Base-by-base conservation (phyloP, 2,329 filamentous ascomycete genomes). In the Aciculosporium take region DNA sequence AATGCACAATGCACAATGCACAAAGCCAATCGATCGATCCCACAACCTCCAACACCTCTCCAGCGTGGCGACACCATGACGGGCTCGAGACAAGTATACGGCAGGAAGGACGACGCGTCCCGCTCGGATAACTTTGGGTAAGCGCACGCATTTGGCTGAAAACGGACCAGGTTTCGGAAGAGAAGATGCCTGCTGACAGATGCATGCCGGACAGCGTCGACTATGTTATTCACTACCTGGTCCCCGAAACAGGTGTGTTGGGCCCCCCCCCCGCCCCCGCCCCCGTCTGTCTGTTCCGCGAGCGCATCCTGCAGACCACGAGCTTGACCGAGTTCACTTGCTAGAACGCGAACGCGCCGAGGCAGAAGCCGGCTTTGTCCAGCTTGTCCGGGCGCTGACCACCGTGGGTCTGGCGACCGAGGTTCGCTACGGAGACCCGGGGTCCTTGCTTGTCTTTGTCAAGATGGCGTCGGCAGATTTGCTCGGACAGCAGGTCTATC, bases 331-430 rank as follows among this genome's bases (percentile, higher is more conserved):
- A 37, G 10, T 27, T 5, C 24, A 7, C 21, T 8, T 20, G n/a
- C 7, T 34, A 86, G 84, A 81, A 51, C 77, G 75, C 51, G 84
- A 81, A 51, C 77, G 75, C 51, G 62, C 67, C 30, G 69, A 82
- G 56, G 84, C 87, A 13, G 75, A 81, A 56, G 74, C 77, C 13
- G 73, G 80, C 51, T 94, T 94, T 56, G 75, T 82, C 48, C 77
- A 81, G 54, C 77, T 96, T 31, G 72, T 94, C 52, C 67, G 82
- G 53, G 75, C 78, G 30, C 73, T 98, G 30, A 76, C 82, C 25
- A 68, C 71, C 37, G 83, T 88, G 34, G 88, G 89, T n/a, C 71
- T 96, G 47, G 76, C 82, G 32, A 87, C 84, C 8, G 86, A 95
- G 63, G 88, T 94, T 39, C 83, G 91, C 48, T 77, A 79, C 52